A percentile compares a stretch with the other conserved stretches of the same genome.
Evolutionary conservation across 768 basidiomycete species (phyloP).

Genomic region (Leucocoprinus sp.): DNA sequence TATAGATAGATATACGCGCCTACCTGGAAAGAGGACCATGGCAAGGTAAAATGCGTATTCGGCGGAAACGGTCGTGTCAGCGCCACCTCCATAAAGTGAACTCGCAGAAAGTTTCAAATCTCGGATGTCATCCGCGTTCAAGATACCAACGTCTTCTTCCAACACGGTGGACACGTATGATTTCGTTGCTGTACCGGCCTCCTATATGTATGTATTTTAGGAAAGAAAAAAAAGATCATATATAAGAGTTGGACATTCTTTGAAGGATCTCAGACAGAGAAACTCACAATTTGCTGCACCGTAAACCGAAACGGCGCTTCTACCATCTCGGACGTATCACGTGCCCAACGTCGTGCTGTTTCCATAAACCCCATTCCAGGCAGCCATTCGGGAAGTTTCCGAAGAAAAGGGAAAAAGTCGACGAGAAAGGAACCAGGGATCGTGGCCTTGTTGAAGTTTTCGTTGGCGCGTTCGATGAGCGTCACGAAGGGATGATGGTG

Average conservation of each 20-base stretch:
- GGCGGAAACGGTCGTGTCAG: slow-evolving; percentile 41
- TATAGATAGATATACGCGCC: too few species aligned
- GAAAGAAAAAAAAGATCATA: not conserved
- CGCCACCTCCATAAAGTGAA: slow-evolving; percentile 36
- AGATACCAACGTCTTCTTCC: slow-evolving; percentile 23
- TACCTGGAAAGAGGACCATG: slow-evolving; percentile 33
- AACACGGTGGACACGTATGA: slow-evolving; percentile 38
- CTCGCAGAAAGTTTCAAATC: slow-evolving; percentile 35
- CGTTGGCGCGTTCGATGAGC: slow-evolving; percentile 43
- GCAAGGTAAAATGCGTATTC: slow-evolving; percentile 42
- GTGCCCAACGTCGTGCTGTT: slow-evolving; percentile 32
- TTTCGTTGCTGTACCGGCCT: slow-evolving; percentile 29
- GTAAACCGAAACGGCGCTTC: slow-evolving; percentile 37
- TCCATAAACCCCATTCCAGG: slow-evolving; percentile 48
- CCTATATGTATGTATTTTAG: too few species aligned
- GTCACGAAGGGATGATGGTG: slow-evolving; percentile 47
- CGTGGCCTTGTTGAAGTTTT: slow-evolving; percentile 42
- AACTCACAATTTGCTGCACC: slow-evolving; percentile 37
- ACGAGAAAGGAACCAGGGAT: slow-evolving; percentile 41
- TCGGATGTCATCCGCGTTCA: slow-evolving; percentile 25
- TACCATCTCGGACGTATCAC: slow-evolving; percentile 30
- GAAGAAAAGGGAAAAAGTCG: slow-evolving; percentile 34
- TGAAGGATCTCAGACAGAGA: not conserved
- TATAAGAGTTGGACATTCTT: not conserved
- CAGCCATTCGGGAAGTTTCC: slow-evolving; percentile 45